Evolutionary conservation across 306 rosid species (phyloP), one percentile per base, ranked within the genome.

Genomic region (Ochetophila trinervis): DNA sequence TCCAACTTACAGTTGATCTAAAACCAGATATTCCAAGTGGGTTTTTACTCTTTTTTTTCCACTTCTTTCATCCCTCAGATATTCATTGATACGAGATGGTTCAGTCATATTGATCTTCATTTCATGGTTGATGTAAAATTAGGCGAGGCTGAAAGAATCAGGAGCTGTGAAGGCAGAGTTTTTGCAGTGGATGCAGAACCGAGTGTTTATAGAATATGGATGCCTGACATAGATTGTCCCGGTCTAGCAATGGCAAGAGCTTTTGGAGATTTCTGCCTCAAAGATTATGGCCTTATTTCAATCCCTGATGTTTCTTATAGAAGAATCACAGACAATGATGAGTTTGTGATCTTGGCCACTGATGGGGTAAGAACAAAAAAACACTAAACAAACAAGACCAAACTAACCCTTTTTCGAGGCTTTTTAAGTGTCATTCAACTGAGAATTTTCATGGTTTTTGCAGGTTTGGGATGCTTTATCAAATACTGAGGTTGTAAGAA

Each of bases 161-260:
- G 18, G 62, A 78, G 7, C 10, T 83, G 91, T 52, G 77, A 82
- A 27, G 99, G 99, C 8, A 90, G 99, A 63, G 72, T 90, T 55
- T 86, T 85, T 3, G 83, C 97, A 2, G 84, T 78, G 6, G 76
- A 80, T 35, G 91, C 82, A 65, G 97, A 94, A 36, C 97, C 99
- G 5, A 85, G 83, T 13, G 91, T 87, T 0, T 80, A 40, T 77
- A 88, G 99, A 82, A 32, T 94, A 57, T 94, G 99, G 99, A 90
- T 94, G 96, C 91, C 99, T 11, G 95, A 94, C 27, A 90, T 80
- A 52, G 90, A 94, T 63, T 90, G 86, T 66, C 97, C 99, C 32
- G 97, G 99, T 61, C 83, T 94, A 0, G 99, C 99, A 23, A 94
- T 94, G 99, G 80, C 99, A 8, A 88, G 99, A 70, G 88, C 97